Conservation (phyloP, 129 eudicot genomes). For the Calendula officinalis region DNA sequence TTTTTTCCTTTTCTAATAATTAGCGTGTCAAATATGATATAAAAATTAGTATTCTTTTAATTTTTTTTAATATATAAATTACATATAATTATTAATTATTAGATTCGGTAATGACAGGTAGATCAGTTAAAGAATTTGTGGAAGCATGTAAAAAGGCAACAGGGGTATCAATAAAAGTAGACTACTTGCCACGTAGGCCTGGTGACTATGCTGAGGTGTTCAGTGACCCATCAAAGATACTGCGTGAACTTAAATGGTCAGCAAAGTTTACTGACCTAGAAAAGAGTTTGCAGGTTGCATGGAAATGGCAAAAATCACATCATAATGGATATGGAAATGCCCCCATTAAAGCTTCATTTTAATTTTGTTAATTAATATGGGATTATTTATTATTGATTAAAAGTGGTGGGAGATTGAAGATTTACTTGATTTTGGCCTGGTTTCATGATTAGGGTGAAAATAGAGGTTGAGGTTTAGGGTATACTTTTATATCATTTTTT, state of each 20-base stretch:
- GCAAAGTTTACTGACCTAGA: constrained; percentile 60
- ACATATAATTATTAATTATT: background rate
- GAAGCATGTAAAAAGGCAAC: constrained; percentile 95
- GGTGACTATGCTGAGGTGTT: constrained; percentile 94
- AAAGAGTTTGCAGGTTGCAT: constrained; percentile 68
- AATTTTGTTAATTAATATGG: background rate
- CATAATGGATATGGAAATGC: constrained; percentile 49
- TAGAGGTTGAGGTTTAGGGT: constrained; percentile 37
- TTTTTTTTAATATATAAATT: too few species aligned
- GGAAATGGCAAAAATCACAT: constrained; percentile 95
- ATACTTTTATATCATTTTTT: constrained; percentile 15
- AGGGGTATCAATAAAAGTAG: constrained; percentile 66
- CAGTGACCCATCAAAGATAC: constrained; percentile 81
- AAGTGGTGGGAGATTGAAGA: constrained; percentile 10
- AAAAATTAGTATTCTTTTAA: too few species aligned
- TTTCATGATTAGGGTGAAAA: constrained; percentile 25
- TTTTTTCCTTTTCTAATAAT: background rate
- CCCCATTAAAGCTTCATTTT: constrained; percentile 10
- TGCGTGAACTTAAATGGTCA: constrained; percentile 70
- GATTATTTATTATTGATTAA: background rate
- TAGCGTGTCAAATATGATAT: background rate
- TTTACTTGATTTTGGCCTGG: constrained; percentile 25
- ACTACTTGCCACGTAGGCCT: constrained; percentile 76
- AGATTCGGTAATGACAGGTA: constrained; percentile 37
- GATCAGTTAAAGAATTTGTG: constrained; percentile 85